A percentile compares a stretch with the other conserved stretches of the same genome.
Conservation (phyloP, 768 basidiomycete species). For the Mycena galericulata region DNA sequence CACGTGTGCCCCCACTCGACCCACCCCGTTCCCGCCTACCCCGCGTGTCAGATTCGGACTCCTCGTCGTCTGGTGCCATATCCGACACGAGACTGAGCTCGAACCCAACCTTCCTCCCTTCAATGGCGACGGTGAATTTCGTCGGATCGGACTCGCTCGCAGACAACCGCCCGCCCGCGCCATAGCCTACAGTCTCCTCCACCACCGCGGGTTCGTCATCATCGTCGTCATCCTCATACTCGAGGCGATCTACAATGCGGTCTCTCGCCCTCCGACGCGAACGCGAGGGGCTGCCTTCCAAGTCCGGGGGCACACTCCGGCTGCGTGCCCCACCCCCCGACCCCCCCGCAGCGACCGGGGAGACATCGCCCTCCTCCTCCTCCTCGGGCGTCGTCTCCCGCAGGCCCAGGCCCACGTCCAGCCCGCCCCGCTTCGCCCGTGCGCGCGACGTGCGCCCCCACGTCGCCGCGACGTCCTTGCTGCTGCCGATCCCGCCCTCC, state of each 20-base stretch:
- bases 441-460: conserved; percentile 27
- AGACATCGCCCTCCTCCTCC: conserved; percentile 40
- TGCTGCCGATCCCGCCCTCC: conserved; percentile 37
- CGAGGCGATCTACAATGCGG: conserved; percentile 13
- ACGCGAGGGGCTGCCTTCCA: conserved; percentile 56
- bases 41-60: conserved; percentile 30
- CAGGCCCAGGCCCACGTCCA: conserved; percentile 14
- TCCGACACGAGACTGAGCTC: conserved; percentile 75
- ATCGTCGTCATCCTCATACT: conserved; percentile 85
- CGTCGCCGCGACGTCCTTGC: conserved; percentile 36
- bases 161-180: conserved; percentile 67
- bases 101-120: conserved; percentile 71
- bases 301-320: conserved; percentile 67
- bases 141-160: conserved; percentile 71
- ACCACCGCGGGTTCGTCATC: conserved; percentile 75
- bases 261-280: conserved; percentile 29
- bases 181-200: conserved; percentile 49
- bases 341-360: conserved; percentile 11
- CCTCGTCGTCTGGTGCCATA: conserved; percentile 28
- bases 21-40: conserved; percentile 43
- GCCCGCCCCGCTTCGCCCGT: conserved; percentile 22
- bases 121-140: conserved; percentile 73
- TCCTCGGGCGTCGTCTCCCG: conserved; percentile 37
- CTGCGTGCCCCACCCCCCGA: conserved; percentile 52
- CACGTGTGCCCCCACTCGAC: conserved; percentile 31